Percentiles rank a stretch among this genome's conserved stretches.
Conservation (phyloP, 257 asterid genomes). For the Solanum arcanum region DNA sequence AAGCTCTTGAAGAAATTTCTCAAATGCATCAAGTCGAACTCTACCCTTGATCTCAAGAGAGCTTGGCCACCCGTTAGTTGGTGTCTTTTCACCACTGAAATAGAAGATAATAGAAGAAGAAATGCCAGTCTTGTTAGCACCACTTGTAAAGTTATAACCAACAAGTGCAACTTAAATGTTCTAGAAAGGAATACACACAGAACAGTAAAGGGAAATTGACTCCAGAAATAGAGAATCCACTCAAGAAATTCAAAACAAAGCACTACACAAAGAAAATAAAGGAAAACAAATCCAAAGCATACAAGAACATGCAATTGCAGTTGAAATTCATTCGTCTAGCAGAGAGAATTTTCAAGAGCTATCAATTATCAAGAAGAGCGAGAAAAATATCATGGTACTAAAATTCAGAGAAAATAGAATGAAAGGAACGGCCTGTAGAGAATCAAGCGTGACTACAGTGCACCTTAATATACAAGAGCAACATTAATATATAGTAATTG, state of each 20-base stretch:
- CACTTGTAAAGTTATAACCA: background rate
- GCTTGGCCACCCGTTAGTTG: slow-evolving; percentile 67
- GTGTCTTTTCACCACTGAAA: slow-evolving; percentile 84
- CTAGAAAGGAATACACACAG: background rate
- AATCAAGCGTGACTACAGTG: background rate
- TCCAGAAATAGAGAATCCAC: background rate
- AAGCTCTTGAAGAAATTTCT: slow-evolving; percentile 80
- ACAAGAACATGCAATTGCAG: background rate
- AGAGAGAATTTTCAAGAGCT: background rate
- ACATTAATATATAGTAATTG: background rate
- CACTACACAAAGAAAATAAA: background rate
- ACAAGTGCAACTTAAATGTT: background rate
- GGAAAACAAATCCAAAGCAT: background rate
- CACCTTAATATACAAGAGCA: background rate
- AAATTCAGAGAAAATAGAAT: background rate
- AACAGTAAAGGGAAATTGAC: background rate
- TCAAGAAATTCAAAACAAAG: background rate
- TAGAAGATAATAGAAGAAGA: slow-evolving; percentile 1
- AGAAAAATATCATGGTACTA: background rate
- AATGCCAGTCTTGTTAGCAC: background rate
- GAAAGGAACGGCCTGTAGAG: background rate
- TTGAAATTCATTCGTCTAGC: background rate
- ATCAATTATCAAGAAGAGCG: background rate
- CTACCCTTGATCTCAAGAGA: slow-evolving; percentile 92
- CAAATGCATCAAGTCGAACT: slow-evolving; percentile 90